phyloP scores from a whole-genome alignment of 2,329 filamentous ascomycete genomes.

The Monilinia aucupariae region DNA sequence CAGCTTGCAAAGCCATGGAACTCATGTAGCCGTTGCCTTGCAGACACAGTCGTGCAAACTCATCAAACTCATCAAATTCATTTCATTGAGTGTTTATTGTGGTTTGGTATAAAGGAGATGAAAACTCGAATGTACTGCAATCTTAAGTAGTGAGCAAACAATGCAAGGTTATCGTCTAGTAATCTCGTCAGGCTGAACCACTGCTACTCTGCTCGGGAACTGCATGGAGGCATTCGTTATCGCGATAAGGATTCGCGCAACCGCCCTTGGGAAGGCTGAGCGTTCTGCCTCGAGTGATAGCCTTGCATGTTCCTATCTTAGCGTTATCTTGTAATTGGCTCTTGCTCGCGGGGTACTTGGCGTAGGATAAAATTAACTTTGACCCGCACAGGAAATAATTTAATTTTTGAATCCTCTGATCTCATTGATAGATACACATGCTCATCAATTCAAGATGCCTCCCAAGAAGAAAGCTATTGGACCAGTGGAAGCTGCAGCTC shows the following conservation, averaged over 20 bases:
- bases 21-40: conserved; percentile 5
- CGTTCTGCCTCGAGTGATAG: background rate
- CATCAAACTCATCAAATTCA: background rate
- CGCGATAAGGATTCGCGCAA: background rate
- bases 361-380: conserved; percentile 16
- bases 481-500: conserved; percentile 8
- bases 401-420: conserved; percentile 10
- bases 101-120: background rate
- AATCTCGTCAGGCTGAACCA: too few relatives aligned
- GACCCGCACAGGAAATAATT: conserved; percentile 4
- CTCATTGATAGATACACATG: background rate
- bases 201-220: too few relatives aligned
- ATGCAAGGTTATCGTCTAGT: too few relatives aligned
- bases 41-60: background rate
- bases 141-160: too few relatives aligned
- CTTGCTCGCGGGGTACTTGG: conserved; percentile 5
- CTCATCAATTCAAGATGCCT: conserved; percentile 14
- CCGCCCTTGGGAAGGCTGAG: background rate
- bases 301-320: conserved; percentile 8
- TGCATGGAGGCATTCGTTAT: too few relatives aligned
- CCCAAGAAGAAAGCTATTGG: conserved; percentile 17
- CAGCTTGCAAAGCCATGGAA: background rate
- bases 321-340: conserved; percentile 8
- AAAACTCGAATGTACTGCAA: background rate
- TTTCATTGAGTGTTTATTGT: background rate